Conservation (phyloP, 2,329 filamentous ascomycete genomes). For the Aureobasidium sp. region DNA sequence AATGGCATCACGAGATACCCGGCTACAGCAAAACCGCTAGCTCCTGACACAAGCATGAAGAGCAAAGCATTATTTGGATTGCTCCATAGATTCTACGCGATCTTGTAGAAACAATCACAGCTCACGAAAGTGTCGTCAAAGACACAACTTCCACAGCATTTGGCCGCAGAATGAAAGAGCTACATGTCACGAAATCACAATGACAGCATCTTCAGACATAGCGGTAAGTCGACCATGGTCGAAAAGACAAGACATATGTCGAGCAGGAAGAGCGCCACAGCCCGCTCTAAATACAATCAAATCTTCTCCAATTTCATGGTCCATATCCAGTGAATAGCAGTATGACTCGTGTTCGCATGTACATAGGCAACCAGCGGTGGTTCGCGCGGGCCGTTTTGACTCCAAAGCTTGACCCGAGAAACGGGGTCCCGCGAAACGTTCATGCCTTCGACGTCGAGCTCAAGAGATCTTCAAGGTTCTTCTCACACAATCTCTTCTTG, state of each 20-base stretch:
- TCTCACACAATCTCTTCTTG: no score
- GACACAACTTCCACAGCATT: not conserved
- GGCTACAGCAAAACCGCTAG: not conserved
- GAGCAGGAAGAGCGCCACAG: not conserved
- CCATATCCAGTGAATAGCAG: not conserved
- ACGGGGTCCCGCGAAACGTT: slow-evolving; percentile 12
- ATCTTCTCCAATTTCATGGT: not conserved
- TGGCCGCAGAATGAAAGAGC: not conserved
- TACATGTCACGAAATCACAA: not conserved
- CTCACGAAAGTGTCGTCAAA: not conserved
- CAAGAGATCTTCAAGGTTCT: not conserved
- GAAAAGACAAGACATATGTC: not conserved
- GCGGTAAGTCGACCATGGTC: not conserved
- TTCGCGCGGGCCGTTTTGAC: slow-evolving; percentile 17
- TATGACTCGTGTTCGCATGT: slow-evolving; percentile 2
- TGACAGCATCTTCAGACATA: not conserved
- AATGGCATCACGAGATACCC: not conserved
- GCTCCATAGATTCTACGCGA: not conserved
- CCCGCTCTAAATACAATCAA: not conserved
- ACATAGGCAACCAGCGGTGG: not conserved
- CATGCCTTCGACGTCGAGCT: not conserved
- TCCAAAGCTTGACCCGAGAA: slow-evolving; percentile 8
- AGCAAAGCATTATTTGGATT: not conserved
- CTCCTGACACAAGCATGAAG: not conserved
- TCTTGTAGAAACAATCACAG: not conserved